Evolutionary conservation across 305 asterid species (phyloP).

Genomic region (Euphrasia arctica): DNA sequence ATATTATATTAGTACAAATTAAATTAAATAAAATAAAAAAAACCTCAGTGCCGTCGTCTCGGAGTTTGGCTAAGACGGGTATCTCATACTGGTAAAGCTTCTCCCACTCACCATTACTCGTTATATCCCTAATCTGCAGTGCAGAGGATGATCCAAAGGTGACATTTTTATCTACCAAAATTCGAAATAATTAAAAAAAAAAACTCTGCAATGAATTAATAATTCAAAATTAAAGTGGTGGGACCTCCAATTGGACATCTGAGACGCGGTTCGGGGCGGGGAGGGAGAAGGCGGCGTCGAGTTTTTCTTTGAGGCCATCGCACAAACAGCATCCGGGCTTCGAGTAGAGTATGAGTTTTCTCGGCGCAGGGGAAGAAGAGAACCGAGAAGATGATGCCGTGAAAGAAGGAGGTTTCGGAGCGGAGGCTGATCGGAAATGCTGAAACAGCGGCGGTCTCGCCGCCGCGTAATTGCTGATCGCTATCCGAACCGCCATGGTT

Average conservation of each 20-base stretch:
- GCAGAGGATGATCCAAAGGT: background rate
- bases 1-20: background rate
- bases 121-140: conserved; percentile 78
- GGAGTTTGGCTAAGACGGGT: conserved; percentile 76
- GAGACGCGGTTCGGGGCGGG: conserved; percentile 47
- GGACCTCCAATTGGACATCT: conserved; percentile 67
- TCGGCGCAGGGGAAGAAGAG: conserved; percentile 36
- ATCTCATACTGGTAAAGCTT: conserved; percentile 91
- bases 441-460: conserved; percentile 34
- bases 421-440: conserved; percentile 24
- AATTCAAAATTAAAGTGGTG: background rate
- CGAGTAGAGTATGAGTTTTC: conserved; percentile 70
- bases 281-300: conserved; percentile 64
- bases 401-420: conserved; percentile 21
- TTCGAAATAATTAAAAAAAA: too few species aligned
- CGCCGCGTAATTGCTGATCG: conserved; percentile 38
- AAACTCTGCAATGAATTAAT: background rate
- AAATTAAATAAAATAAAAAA: background rate
- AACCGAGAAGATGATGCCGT: conserved; percentile 33
- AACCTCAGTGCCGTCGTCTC: conserved; percentile 79
- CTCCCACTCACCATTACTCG: conserved; percentile 83
- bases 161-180: too few species aligned
- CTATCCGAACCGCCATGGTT: conserved; percentile 42
- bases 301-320: conserved; percentile 98
- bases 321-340: conserved; percentile 99